These are phyloP conservation scores for Colletotrichum lindemuthianum DNA, from an alignment of 2,329 filamentous ascomycete species.

Conservation along the genomic window DNA sequence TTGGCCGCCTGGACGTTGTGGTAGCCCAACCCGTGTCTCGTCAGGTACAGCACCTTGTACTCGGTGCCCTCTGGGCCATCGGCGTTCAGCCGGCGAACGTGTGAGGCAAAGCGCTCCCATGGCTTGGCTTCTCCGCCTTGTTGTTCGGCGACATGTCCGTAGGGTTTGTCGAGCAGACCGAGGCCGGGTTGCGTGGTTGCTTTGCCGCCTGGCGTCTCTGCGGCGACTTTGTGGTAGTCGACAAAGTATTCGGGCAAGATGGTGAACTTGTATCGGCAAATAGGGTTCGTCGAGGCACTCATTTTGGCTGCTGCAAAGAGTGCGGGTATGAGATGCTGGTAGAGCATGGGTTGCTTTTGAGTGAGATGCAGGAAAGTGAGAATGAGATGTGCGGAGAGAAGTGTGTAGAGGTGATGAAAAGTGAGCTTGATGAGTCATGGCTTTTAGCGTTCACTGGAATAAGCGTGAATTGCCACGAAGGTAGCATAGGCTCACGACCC, in stretches of 20 bases:
- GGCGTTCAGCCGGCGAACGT: conserved; percentile 58
- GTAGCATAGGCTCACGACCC: no score
- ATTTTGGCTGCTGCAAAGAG: conserved; percentile 8
- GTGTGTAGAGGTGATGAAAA: neutral
- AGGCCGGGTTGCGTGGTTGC: conserved; percentile 59
- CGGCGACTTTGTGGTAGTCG: conserved; percentile 39
- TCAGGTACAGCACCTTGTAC: conserved; percentile 65
- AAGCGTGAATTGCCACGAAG: no score
- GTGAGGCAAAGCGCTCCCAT: conserved; percentile 62
- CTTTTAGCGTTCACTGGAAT: no score
- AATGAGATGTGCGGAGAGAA: neutral
- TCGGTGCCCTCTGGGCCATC: conserved; percentile 51
- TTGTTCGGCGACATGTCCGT: conserved; percentile 41
- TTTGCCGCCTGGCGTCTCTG: conserved; percentile 39
- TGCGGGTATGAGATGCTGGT: conserved; percentile 3
- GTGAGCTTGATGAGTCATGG: neutral
- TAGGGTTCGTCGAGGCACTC: neutral
- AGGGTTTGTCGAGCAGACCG: conserved; percentile 61
- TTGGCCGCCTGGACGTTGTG: conserved; percentile 62
- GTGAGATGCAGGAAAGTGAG: neutral
- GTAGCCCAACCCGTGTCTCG: conserved; percentile 66
- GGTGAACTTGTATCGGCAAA: conserved; percentile 22
- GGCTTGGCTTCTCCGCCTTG: conserved; percentile 48
- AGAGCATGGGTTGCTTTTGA: neutral
- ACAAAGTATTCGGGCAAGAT: conserved; percentile 15